These are phyloP conservation scores for Alternaria hordeiaustralica DNA, from an alignment of 2,329 filamentous ascomycete species.

Conservation along the genomic window DNA sequence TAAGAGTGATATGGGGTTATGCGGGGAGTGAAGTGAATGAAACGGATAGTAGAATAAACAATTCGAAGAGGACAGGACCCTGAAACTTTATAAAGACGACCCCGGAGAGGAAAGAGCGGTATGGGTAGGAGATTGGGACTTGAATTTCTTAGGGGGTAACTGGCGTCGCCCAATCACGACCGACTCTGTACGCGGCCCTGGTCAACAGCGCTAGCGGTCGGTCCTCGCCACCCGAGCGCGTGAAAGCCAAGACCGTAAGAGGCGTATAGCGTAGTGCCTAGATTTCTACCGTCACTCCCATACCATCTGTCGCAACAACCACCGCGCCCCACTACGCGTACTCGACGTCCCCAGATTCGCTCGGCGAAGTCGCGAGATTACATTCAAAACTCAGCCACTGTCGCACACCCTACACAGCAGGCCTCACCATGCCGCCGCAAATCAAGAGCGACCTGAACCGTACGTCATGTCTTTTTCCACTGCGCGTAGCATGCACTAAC, in stretches of 20 bases:
- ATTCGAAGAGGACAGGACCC: conserved; percentile 23
- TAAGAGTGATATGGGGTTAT: conserved; percentile 1
- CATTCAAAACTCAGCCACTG: not conserved
- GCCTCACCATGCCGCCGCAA: conserved; percentile 74
- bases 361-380: not conserved
- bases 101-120: conserved; percentile 35
- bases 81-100: conserved; percentile 19
- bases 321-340: conserved; percentile 23
- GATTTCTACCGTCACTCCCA: conserved; percentile 27
- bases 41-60: conserved; percentile 12
- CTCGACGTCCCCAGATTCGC: conserved; percentile 17
- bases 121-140: conserved; percentile 31
- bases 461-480: conserved; percentile 53
- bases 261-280: conserved; percentile 14
- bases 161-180: conserved; percentile 21
- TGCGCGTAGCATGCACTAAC: not conserved
- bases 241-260: conserved; percentile 12
- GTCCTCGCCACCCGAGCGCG: conserved; percentile 17
- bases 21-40: conserved; percentile 2
- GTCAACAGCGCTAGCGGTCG: conserved; percentile 12
- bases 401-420: not conserved
- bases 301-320: conserved; percentile 7
- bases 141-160: conserved; percentile 17
- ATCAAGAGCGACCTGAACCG: conserved; percentile 97
- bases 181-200: conserved; percentile 20